Evolutionary conservation across 1,284 basidiomycete genomes (phyloP).

Genomic region (Peniophora sp.): DNA sequence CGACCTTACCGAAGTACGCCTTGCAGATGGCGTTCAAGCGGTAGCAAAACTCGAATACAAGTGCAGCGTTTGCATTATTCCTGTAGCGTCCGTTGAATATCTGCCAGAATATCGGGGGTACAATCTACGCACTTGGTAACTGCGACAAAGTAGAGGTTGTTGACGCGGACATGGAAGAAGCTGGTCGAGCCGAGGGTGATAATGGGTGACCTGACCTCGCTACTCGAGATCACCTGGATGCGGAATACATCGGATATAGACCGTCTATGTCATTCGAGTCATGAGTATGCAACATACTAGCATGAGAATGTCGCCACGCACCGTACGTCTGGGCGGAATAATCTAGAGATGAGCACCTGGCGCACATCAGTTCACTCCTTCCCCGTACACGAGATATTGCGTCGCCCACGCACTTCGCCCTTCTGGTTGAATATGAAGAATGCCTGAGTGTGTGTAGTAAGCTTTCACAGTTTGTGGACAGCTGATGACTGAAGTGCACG

Average conservation of each 20-base stretch:
- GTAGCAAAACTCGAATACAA: conserved; percentile 98
- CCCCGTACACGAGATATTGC: neutral
- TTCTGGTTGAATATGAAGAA: conserved; percentile 99
- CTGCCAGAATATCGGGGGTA: conserved; percentile 1
- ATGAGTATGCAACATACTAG: neutral
- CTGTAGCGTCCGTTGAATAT: conserved; percentile 28
- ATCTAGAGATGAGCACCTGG: conserved; percentile 87
- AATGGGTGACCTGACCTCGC: conserved; percentile 93
- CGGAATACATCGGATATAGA: conserved; percentile 97
- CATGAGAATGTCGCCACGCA: conserved; percentile 34
- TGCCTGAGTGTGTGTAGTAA: conserved; percentile 55
- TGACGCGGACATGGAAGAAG: conserved; percentile 94
- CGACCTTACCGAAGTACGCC: conserved; percentile 95
- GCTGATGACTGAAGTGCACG: neutral
- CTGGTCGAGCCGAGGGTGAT: conserved; percentile 96
- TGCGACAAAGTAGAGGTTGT: conserved; percentile 91
- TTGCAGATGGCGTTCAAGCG: conserved; percentile 90
- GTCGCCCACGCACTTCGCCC: conserved; percentile 68
- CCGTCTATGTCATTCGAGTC: conserved; percentile 54
- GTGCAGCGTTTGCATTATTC: conserved; percentile 93
- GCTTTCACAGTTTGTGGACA: neutral
- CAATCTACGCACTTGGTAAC: conserved; percentile 83
- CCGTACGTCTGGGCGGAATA: conserved; percentile 94
- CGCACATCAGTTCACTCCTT: neutral
- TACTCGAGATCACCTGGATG: conserved; percentile 97